Base-by-base conservation (phyloP, 2,329 filamentous ascomycete genomes). In the Colletotrichum australisinense region DNA sequence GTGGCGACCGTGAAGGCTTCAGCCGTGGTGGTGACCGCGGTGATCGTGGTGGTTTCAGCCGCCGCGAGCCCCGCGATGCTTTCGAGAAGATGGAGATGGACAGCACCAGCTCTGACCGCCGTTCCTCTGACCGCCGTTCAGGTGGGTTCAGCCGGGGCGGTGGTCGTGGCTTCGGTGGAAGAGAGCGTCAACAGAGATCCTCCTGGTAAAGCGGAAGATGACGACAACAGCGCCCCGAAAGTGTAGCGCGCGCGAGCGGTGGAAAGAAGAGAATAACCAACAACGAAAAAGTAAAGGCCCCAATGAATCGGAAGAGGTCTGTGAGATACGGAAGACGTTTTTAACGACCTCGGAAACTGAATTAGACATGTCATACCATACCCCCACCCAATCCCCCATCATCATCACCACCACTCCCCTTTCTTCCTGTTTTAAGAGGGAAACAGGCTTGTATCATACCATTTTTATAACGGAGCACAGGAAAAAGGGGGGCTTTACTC, bases 41-140 rank as follows among this genome's bases (percentile, higher is more conserved):
- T 9, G 38, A 60, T 22, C 62, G 68, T 49, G 56, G 76, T 49
- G 68, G 71, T 12, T 71, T 63, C 19, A 74, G 66, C 30, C 68
- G 72, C 14, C 68, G 71, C 72, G 38, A 67, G 63, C 42, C 71
- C 75, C 24, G 73, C 66, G 69, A 78, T 77, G 68, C 79, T 65
- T 72, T 79, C 72, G 35, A 76, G 69, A n/a, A 70, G 30, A 77
- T 77, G 75, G 52, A 59, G 22, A 19, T 7, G 19, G 16, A 38
- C 14, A 24, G 30, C 19, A 58, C 16, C 35, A 24, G 38, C 14
- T 63, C n/a, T 52, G 58, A 53, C 38, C 62, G 65, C n/a, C 52
- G 73, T 22, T 68, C 73, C 32, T 35, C 32, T 35, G 32, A 35
- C 38, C 62, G 65, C 22, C 52, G 73, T 22, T 68, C 73, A 12